Conservation (phyloP, 495 filamentous ascomycete genomes). For the Margaritispora aquatica region DNA sequence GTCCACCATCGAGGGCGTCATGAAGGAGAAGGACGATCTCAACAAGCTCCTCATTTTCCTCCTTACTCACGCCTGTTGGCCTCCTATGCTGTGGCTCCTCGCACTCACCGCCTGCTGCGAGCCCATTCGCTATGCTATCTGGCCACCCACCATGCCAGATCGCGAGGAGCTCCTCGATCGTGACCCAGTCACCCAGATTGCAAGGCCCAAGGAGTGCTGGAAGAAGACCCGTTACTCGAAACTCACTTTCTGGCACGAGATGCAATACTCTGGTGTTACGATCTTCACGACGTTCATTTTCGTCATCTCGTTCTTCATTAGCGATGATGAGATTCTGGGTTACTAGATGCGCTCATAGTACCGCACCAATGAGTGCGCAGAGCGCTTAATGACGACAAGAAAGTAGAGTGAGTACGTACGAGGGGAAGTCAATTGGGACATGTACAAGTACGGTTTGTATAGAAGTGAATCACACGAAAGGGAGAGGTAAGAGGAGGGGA, state of each 20-base stretch:
- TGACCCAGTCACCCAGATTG: constrained; percentile 40
- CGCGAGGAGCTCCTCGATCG: constrained; percentile 36
- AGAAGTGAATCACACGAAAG: neutral
- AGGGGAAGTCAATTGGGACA: neutral
- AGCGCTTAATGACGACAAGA: no score
- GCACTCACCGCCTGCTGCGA: constrained; percentile 30
- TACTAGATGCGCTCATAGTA: neutral
- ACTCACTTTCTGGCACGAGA: constrained; percentile 37
- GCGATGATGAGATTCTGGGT: neutral
- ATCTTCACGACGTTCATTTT: constrained; percentile 34
- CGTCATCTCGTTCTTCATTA: constrained; percentile 31
- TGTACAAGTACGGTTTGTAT: neutral
- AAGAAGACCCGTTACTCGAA: constrained; percentile 38
- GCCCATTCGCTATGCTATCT: constrained; percentile 37
- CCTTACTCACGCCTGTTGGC: constrained; percentile 44
- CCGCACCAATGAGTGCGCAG: neutral
- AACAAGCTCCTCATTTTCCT: constrained; percentile 30
- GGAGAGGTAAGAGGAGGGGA: neutral
- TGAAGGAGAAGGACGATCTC: neutral
- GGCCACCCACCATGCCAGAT: constrained; percentile 36
- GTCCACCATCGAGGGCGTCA: constrained; percentile 18
- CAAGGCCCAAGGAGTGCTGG: constrained; percentile 33
- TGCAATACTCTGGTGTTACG: constrained; percentile 35
- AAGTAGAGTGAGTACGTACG: neutral
- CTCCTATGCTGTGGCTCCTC: constrained; percentile 34